Conservation (phyloP, 441 rosid genomes). For the Populus hybrid region DNA sequence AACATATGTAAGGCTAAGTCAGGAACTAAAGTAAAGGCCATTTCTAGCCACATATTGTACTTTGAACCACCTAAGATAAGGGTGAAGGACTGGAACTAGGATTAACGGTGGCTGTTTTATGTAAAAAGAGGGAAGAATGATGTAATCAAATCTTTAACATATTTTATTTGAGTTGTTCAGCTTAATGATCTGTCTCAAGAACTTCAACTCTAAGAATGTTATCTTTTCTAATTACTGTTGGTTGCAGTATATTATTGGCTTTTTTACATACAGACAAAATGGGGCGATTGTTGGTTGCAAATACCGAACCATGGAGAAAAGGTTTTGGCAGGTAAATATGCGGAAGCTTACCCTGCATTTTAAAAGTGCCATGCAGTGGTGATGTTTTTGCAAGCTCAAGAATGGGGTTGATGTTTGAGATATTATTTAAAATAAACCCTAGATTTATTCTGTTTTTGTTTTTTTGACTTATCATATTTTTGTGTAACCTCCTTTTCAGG, state of each 20-base stretch:
- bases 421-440: background rate
- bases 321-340: conserved; percentile 66
- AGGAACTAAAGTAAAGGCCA: background rate
- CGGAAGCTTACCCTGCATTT: background rate
- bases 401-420: background rate
- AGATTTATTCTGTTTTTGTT: background rate
- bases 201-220: background rate
- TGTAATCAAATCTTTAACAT: background rate
- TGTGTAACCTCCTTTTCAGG: conserved; percentile 45
- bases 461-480: background rate
- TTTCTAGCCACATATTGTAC: background rate
- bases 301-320: conserved; percentile 59
- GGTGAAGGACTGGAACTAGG: background rate
- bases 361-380: background rate
- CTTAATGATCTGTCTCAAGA: background rate
- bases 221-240: conserved; percentile 2
- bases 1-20: background rate
- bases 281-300: conserved; percentile 73
- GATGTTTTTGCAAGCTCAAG: background rate
- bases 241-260: conserved; percentile 62
- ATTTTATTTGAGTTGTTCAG: background rate
- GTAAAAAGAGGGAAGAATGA: background rate
- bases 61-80: background rate
- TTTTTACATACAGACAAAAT: conserved; percentile 70
- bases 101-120: background rate